Conservation (phyloP, 805 yeast species). For the Wickerhamomyces kurtzmanii region DNA sequence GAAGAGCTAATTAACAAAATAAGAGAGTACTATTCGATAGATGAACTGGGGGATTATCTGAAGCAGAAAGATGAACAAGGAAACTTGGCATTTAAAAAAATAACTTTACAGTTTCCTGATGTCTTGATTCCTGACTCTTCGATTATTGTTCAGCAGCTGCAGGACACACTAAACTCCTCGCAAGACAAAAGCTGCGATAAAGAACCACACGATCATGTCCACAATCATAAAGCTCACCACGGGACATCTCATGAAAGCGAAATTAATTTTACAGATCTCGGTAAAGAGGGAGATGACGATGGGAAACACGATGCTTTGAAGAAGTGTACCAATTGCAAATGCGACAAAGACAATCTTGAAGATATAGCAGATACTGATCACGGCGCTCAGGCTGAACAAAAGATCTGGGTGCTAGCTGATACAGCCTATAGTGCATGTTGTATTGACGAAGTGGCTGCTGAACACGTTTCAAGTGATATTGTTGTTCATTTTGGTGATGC, state of each 20-base stretch:
- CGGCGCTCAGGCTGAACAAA: slow-evolving; percentile 21
- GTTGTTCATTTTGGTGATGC: slow-evolving; percentile 95
- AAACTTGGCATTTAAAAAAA: slow-evolving; percentile 26
- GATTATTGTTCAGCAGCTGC: slow-evolving; percentile 48
- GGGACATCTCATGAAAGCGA: background rate
- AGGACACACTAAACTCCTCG: slow-evolving; percentile 15
- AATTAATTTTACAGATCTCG: slow-evolving; percentile 1
- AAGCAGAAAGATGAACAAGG: slow-evolving; percentile 18
- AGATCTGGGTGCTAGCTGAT: slow-evolving; percentile 83
- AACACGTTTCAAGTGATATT: slow-evolving; percentile 77
- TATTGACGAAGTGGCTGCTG: slow-evolving; percentile 94
- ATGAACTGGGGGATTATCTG: slow-evolving; percentile 33
- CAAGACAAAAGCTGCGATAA: slow-evolving; percentile 1
- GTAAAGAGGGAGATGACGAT: slow-evolving; percentile 5
- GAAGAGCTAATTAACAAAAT: slow-evolving; percentile 24
- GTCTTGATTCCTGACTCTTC: slow-evolving; percentile 68
- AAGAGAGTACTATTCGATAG: slow-evolving; percentile 44
- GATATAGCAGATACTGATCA: background rate
- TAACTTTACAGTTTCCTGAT: slow-evolving; percentile 92
- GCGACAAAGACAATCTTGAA: slow-evolving; percentile 5
- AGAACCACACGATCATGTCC: slow-evolving; percentile 1
- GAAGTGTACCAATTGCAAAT: slow-evolving; percentile 14
- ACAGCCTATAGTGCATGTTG: slow-evolving; percentile 95
- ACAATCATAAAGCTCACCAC: slow-evolving; percentile 1
- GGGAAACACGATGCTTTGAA: slow-evolving; percentile 13